Evolutionary conservation across 768 basidiomycete genomes (phyloP), one percentile per base, ranked within the genome.

Genomic region (Roridomyces roridus): DNA sequence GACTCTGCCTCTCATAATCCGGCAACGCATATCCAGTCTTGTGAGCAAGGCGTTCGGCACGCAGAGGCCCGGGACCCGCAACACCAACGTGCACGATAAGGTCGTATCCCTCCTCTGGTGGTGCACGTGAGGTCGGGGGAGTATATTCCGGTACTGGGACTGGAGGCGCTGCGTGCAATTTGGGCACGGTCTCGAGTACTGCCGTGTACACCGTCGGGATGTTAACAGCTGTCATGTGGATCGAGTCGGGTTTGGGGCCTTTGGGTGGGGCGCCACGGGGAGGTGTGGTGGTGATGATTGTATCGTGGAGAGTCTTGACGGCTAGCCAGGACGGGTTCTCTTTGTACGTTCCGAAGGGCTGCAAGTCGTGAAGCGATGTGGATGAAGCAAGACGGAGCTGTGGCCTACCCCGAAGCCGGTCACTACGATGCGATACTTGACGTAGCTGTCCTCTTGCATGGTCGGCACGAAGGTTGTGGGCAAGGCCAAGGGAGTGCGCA

Each of bases 301-400:
- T 72, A 67, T 89, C 83, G 64, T 88, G 85, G 20, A 91, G 75
- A 10, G 84, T 77, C 57, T 81, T 74, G 11, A n/a, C n/a, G 29
- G 88, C 87, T 6, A 86, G 76, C 88, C 89, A 90, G 20, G 88
- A 89, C 2, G 89, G 88, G 64, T 90, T 90, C 51, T 78, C 77
- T 46, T 73, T 65, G 63, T 81, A 82, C 18, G 82, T 79, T 47
- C 76, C 70, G 68, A 85, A 86, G 24, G 87, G 85, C 84, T 86
- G 65, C 58, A 46, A 47, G 26, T 10, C 12, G 23, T 14, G 17
- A 68, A 67, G 47, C 68, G 65, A 63, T 41, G 48, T 43, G 39
- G 15, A 43, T 35, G 46, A 28, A 37, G 12, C 35, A 24, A 25
- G 42, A 24, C 34, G 39, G n/a, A 23, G 26, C 15, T 26, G 29